Percentiles rank a stretch among this genome's conserved stretches.
Evolutionary conservation across 371 early-diverging fungal genomes (phyloP).

Genomic region (Rhizopus delemar): DNA sequence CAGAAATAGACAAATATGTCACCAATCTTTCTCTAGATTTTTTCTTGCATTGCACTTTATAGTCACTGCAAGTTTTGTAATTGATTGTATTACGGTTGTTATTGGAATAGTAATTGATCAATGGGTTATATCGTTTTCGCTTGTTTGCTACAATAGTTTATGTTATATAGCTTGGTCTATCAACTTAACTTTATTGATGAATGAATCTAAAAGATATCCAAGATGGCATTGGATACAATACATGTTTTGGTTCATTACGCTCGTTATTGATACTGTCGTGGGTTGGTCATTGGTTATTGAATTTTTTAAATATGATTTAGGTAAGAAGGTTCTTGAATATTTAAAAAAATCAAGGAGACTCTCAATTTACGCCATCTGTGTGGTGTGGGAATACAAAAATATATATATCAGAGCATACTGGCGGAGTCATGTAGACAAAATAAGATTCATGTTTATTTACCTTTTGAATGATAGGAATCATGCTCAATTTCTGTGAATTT

Average conservation of each 20-base stretch:
- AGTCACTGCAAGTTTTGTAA: background rate
- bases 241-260: slow-evolving; percentile 33
- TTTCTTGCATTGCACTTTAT: background rate
- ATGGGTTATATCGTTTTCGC: slow-evolving; percentile 58
- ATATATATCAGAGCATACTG: too few relatives aligned
- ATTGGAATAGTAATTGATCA: slow-evolving; percentile 98
- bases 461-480: slow-evolving; percentile 22
- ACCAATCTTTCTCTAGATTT: background rate
- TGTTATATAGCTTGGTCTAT: background rate
- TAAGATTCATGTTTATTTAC: too few relatives aligned
- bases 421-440: too few relatives aligned
- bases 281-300: slow-evolving; percentile 44
- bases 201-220: background rate
- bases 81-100: slow-evolving; percentile 51
- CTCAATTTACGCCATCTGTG: background rate
- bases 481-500: slow-evolving; percentile 36
- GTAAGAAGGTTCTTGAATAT: slow-evolving; percentile 14
- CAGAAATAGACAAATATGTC: background rate
- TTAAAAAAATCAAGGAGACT: background rate
- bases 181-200: background rate
- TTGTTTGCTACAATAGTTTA: background rate
- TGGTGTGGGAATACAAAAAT: background rate
- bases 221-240: slow-evolving; percentile 46
- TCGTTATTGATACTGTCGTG: slow-evolving; percentile 31
- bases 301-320: slow-evolving; percentile 28